Percentiles rank a stretch among this genome's conserved stretches.
phyloP scores from a whole-genome alignment of 345 rosid species.

The Gossypium mustelinum region DNA sequence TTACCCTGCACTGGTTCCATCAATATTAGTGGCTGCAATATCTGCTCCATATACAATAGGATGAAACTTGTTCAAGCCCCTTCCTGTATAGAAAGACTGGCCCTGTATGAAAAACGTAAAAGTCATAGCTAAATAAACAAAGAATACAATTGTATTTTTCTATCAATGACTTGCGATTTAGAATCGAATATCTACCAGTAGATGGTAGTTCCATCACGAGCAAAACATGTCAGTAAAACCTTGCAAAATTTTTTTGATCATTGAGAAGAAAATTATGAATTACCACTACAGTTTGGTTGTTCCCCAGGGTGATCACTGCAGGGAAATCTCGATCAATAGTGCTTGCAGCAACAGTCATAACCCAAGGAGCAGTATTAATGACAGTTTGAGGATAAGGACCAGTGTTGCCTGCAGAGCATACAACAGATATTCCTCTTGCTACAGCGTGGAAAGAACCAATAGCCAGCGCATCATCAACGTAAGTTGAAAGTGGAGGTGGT shows the following conservation, averaged over 20 bases:
- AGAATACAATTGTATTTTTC: neutral
- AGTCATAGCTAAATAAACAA: neutral
- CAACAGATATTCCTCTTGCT: constrained; percentile 49
- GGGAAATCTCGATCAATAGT: constrained; percentile 67
- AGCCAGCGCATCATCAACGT: constrained; percentile 40
- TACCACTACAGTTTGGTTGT: constrained; percentile 33
- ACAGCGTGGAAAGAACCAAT: constrained; percentile 57
- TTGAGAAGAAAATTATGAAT: neutral
- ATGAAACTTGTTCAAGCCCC: constrained; percentile 30
- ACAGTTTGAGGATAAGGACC: constrained; percentile 45
- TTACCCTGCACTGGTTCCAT: constrained; percentile 43
- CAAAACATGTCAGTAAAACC: neutral
- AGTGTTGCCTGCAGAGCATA: constrained; percentile 58
- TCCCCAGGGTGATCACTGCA: constrained; percentile 44
- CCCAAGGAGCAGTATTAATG: constrained; percentile 58
- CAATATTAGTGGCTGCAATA: constrained; percentile 30
- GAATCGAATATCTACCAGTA: neutral
- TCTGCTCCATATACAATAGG: constrained; percentile 45
- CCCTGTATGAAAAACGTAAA: constrained; percentile 36
- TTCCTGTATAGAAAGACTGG: constrained; percentile 40
- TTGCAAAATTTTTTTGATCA: neutral
- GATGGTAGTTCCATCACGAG: neutral
- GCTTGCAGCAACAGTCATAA: constrained; percentile 62
- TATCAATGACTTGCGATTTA: neutral
- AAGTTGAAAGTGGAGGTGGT: constrained; percentile 25